A percentile compares a stretch with the other conserved stretches of the same genome.
Conservation (phyloP, 176 grass and related monocot species). For the Juncus effusus region DNA sequence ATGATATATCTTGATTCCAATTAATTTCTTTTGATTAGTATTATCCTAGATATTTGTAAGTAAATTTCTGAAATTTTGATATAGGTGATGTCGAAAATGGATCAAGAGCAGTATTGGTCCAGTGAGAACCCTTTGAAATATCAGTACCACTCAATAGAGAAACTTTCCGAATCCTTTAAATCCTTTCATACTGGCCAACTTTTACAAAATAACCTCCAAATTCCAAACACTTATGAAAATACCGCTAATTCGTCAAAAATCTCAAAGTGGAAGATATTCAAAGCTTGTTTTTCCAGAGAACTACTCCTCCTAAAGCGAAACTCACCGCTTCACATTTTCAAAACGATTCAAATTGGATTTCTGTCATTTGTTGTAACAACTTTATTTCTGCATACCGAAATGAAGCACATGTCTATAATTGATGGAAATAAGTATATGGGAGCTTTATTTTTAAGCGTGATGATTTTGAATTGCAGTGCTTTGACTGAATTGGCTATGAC, state of each 20-base stretch:
- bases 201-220: constrained; percentile 26
- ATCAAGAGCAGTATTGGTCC: constrained; percentile 82
- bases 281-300: constrained; percentile 84
- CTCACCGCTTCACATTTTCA: constrained; percentile 88
- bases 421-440: constrained; percentile 80
- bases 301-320: constrained; percentile 76
- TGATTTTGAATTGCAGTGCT: constrained; percentile 82
- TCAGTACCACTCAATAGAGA: constrained; percentile 51
- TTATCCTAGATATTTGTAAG: no score
- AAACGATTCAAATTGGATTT: constrained; percentile 71
- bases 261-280: constrained; percentile 78
- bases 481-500: constrained; percentile 95
- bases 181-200: constrained; percentile 36
- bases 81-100: constrained; percentile 82
- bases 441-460: constrained; percentile 54
- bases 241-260: constrained; percentile 31
- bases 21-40: no score
- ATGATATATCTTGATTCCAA: neutral
- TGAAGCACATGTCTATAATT: constrained; percentile 58
- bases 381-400: constrained; percentile 63
- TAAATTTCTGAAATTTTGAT: no score
- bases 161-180: constrained; percentile 50
- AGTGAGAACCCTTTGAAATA: constrained; percentile 52
- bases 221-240: constrained; percentile 31
- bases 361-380: constrained; percentile 76